Percentiles rank a stretch among this genome's conserved stretches.
Evolutionary conservation across 2,329 filamentous ascomycete species (phyloP).

Genomic region (Clonostachys chloroleuca): DNA sequence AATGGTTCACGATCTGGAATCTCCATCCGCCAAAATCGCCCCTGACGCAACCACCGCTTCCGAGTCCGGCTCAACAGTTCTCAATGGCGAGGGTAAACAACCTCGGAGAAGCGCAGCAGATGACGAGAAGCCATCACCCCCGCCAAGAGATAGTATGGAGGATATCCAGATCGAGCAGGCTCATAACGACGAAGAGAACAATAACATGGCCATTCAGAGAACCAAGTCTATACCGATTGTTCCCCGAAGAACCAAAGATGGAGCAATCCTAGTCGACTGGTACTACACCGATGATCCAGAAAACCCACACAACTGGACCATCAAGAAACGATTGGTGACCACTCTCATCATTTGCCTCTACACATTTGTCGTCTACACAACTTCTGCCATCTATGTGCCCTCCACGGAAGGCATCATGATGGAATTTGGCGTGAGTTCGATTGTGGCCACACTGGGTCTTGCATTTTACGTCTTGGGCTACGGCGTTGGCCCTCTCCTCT

Average conservation of each 20-base stretch:
- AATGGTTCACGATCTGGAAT: conserved; percentile 19
- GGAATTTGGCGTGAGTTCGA: conserved; percentile 45
- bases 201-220: conserved; percentile 23
- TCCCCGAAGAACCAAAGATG: conserved; percentile 41
- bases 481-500: conserved; percentile 60
- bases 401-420: conserved; percentile 41
- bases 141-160: conserved; percentile 4
- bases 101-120: background rate
- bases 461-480: conserved; percentile 61
- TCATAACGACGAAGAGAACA: conserved; percentile 24
- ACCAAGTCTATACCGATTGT: conserved; percentile 42
- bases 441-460: conserved; percentile 51
- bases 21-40: too few relatives aligned
- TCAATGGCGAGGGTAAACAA: too few relatives aligned
- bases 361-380: conserved; percentile 56
- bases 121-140: background rate
- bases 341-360: conserved; percentile 45
- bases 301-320: conserved; percentile 52
- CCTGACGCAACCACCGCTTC: conserved; percentile 9
- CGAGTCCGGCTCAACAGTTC: background rate
- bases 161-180: conserved; percentile 10
- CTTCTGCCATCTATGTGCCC: conserved; percentile 41
- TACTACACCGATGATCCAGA: conserved; percentile 49
- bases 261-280: conserved; percentile 48
- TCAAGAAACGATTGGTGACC: conserved; percentile 32